Evolutionary conservation across 305 asterid genomes (phyloP).

Genomic region (Stenogyne calaminthoides): DNA sequence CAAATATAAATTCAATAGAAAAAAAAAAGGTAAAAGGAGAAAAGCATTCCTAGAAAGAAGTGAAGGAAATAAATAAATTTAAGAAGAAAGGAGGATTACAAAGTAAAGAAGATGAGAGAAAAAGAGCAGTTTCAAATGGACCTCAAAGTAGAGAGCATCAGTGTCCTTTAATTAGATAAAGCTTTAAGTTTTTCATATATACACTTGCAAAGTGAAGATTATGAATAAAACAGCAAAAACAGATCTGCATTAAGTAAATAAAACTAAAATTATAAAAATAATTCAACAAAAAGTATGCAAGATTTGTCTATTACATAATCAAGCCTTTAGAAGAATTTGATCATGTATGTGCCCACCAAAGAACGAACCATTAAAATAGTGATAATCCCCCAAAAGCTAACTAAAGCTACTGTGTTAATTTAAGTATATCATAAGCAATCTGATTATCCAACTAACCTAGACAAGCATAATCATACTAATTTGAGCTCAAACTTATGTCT

Average conservation of each 20-base stretch:
- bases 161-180: constrained; percentile 37
- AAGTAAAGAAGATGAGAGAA: constrained; percentile 33
- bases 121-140: constrained; percentile 47
- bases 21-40: constrained; percentile 31
- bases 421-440: constrained; percentile 9
- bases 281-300: constrained; percentile 21
- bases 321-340: constrained; percentile 1
- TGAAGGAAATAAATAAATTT: constrained; percentile 15
- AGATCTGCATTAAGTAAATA: constrained; percentile 19
- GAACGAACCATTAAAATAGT: constrained; percentile 12
- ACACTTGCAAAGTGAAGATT: constrained; percentile 36
- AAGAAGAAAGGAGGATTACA: constrained; percentile 20
- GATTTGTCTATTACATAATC: constrained; percentile 15
- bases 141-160: constrained; percentile 39
- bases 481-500: neutral
- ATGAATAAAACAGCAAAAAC: constrained; percentile 24
- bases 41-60: constrained; percentile 34
- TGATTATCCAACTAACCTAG: constrained; percentile 18
- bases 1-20: constrained; percentile 7
- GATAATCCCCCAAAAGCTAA: constrained; percentile 12
- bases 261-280: constrained; percentile 18
- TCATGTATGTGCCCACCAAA: neutral
- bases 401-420: neutral
- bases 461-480: constrained; percentile 18
- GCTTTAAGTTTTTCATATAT: constrained; percentile 48